Base-by-base conservation (phyloP, 768 basidiomycete genomes). In the Pisolithus marmoratus region DNA sequence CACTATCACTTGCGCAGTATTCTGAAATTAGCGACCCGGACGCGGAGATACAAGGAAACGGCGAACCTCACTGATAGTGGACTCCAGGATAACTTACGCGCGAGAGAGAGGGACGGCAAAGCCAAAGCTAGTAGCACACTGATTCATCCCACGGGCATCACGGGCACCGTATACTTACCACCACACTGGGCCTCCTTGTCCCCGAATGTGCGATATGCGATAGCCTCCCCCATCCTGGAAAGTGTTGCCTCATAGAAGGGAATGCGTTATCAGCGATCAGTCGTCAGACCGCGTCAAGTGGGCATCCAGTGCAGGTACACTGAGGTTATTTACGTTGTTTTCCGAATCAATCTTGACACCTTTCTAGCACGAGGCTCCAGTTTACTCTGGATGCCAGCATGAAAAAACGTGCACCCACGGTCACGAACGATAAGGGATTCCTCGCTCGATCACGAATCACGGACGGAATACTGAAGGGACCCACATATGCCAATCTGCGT, bases 231-330 rank as follows among this genome's bases (percentile, higher is more conserved):
- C 23, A n/a, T n/a, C 17, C 27, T 22, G 41, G 41, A 42, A 42
- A 42, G 20, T 20, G 20, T 23, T 22, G 23, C 43, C 7, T 45
- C 26, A 5, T 23, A 23, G 43, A 15, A 40, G 15, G n/a, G 31
- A 22, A 37, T 31, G 45, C 51, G 51, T 47, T 52, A 52, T 52
- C 51, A 52, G 51, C 46, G 51, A 46, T 52, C 46, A 34, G 34
- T 8, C 37, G 5, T 14, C 22, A 24, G 14, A 22, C 8, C 2
- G 38, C 15, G 5, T 23, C 24, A 31, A 22, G 8, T 45, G 22
- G 23, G 6, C 17, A 7, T 44, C 27, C 43, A 44, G 43, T 5
- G 31, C 27, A 47, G 31, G 31, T 12, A 31, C 31, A 34, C 12
- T 9, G 24, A 38, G 36, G 36, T 27, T 19, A n/a, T 9, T 38